Conservation (phyloP, 83 land plant species). For the Larix sibirica region DNA sequence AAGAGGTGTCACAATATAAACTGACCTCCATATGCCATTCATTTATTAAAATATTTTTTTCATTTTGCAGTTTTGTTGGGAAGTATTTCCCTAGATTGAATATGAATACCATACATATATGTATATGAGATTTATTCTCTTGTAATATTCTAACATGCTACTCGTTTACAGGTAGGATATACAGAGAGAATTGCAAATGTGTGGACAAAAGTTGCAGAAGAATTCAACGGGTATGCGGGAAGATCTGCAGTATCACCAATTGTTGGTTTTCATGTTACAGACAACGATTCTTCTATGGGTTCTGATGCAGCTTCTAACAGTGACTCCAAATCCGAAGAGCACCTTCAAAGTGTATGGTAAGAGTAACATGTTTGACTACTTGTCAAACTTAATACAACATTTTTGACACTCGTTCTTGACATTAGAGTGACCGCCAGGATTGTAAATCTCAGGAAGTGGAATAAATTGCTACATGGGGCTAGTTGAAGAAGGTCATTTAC, state of each 20-base stretch:
- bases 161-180: constrained; percentile 29
- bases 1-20: background rate
- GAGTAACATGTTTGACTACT: background rate
- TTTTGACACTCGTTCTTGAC: background rate
- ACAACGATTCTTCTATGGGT: background rate
- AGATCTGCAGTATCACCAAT: constrained; percentile 23
- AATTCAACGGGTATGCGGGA: constrained; percentile 19
- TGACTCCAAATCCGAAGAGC: background rate
- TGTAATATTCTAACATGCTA: background rate
- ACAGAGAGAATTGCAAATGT: constrained; percentile 34
- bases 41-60: background rate
- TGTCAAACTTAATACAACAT: constrained; percentile 1
- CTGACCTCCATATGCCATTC: background rate
- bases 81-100: background rate
- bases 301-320: background rate
- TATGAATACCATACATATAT: too few relatives aligned
- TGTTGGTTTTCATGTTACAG: constrained; percentile 16
- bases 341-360: background rate
- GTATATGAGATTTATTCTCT: background rate
- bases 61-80: background rate
- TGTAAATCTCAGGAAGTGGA: background rate
- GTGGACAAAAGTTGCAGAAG: constrained; percentile 38
- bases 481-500: too few relatives aligned
- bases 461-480: background rate
- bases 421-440: background rate